A percentile compares a stretch with the other conserved stretches of the same genome.
Conservation (phyloP, 495 filamentous ascomycete genomes). For the Aspergillus cristatus region DNA sequence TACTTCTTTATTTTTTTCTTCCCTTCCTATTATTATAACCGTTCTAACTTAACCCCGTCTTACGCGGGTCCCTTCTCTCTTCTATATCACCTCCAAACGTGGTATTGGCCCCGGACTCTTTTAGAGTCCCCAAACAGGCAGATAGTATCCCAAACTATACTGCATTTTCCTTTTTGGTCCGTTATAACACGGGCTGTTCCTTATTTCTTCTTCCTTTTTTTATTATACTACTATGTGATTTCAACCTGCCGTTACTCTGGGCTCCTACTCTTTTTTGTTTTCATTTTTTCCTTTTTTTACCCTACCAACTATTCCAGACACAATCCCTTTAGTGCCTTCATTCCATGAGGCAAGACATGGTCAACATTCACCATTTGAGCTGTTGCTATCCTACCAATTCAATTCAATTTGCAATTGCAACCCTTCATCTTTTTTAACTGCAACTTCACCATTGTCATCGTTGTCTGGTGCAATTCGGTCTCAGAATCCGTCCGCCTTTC, state of each 20-base stretch:
- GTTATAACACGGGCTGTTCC: constrained; percentile 11
- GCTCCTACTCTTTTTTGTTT: constrained; percentile 4
- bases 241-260: constrained; percentile 10
- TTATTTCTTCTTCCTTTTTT: constrained; percentile 13
- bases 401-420: background rate
- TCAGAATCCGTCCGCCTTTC: constrained; percentile 4
- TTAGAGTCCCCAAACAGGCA: too few species aligned
- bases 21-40: background rate
- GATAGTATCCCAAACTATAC: background rate
- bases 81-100: too few species aligned
- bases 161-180: constrained; percentile 6
- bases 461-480: background rate
- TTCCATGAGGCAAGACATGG: constrained; percentile 24
- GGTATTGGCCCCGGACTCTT: too few species aligned
- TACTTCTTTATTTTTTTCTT: constrained; percentile 13
- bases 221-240: constrained; percentile 12
- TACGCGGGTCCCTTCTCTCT: too few species aligned
- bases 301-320: background rate
- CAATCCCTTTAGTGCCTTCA: constrained; percentile 25
- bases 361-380: constrained; percentile 18
- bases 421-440: background rate
- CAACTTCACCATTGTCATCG: background rate
- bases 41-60: too few species aligned
- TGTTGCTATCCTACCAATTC: constrained; percentile 2
- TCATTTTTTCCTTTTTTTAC: background rate